phyloP scores from a whole-genome alignment of 306 rosid genomes.

The Prunus dulcis region DNA sequence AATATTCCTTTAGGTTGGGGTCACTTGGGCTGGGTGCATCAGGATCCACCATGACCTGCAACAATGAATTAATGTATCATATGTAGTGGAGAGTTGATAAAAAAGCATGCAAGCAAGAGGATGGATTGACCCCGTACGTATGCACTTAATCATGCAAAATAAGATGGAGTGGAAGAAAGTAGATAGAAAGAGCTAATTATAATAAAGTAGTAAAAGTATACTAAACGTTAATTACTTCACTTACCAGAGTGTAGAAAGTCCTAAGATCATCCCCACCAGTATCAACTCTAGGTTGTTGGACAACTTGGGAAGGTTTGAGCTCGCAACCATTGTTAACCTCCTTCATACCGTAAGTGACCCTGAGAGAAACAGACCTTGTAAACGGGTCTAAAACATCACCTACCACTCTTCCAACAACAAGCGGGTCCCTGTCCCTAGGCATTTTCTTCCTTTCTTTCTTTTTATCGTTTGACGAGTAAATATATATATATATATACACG shows the following conservation, averaged over 20 bases:
- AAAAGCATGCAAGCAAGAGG: too few species aligned
- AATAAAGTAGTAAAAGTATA: too few species aligned
- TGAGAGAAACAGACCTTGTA: conserved; percentile 34
- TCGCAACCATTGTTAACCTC: conserved; percentile 61
- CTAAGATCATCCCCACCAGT: conserved; percentile 55
- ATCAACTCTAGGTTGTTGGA: conserved; percentile 45
- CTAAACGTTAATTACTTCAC: background rate
- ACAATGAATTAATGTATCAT: background rate
- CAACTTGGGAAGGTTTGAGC: conserved; percentile 52
- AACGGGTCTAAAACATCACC: conserved; percentile 57
- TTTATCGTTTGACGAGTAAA: background rate
- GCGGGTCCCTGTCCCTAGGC: conserved; percentile 51
- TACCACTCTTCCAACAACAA: conserved; percentile 48
- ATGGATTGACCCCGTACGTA: too few species aligned
- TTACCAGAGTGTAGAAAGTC: conserved; percentile 59
- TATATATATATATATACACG: background rate
- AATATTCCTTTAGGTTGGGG: conserved; percentile 52
- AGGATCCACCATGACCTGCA: conserved; percentile 61
- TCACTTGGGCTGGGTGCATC: conserved; percentile 71
- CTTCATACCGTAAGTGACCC: conserved; percentile 25
- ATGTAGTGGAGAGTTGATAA: background rate
- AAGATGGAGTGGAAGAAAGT: too few species aligned
- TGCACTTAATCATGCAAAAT: too few species aligned
- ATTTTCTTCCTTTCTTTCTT: background rate
- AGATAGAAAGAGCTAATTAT: too few species aligned